Percentiles rank a stretch among this genome's conserved stretches.
Evolutionary conservation across 2,329 filamentous ascomycete species (phyloP).

Genomic region (Aschersonia sp.): DNA sequence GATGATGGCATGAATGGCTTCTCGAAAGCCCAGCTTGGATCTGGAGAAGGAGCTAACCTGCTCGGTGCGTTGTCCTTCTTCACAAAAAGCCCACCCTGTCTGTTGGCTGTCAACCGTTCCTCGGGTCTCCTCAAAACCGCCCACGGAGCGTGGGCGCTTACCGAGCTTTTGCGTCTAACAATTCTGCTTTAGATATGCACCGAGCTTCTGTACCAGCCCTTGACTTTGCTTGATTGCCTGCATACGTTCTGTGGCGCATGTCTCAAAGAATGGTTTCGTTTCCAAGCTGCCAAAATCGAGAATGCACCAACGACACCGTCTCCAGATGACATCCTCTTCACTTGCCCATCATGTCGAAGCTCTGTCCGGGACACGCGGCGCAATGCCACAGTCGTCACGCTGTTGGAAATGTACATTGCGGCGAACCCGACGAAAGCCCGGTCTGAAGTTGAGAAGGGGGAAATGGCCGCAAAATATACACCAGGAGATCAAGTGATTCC

Average conservation of each 20-base stretch:
- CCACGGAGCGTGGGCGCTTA: too few relatives aligned
- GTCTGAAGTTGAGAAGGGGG: constrained; percentile 57
- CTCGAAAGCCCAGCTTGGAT: constrained; percentile 43
- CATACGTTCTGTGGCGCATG: constrained; percentile 95
- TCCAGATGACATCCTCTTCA: constrained; percentile 45
- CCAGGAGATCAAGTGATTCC: constrained; percentile 73
- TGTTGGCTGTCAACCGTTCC: not conserved
- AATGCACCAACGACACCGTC: constrained; percentile 32
- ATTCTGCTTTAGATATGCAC: constrained; percentile 65
- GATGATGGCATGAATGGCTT: constrained; percentile 29
- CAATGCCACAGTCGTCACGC: constrained; percentile 79
- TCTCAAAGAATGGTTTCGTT: constrained; percentile 89
- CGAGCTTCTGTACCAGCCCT: constrained; percentile 79
- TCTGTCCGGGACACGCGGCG: constrained; percentile 73
- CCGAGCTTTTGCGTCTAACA: not conserved
- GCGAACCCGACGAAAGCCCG: constrained; percentile 66
- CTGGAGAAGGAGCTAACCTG: constrained; percentile 91
- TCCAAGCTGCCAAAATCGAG: constrained; percentile 51
- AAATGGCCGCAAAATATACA: constrained; percentile 62
- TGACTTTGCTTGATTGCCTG: constrained; percentile 83
- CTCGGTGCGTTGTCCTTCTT: constrained; percentile 49
- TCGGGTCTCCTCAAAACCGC: not conserved
- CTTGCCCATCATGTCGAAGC: constrained; percentile 86
- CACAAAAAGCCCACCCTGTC: not conserved
- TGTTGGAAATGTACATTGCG: constrained; percentile 76